Evolutionary conservation across 2,329 filamentous ascomycete genomes (phyloP), one percentile per base, ranked within the genome.

Genomic region (Alternaria postmessia): DNA sequence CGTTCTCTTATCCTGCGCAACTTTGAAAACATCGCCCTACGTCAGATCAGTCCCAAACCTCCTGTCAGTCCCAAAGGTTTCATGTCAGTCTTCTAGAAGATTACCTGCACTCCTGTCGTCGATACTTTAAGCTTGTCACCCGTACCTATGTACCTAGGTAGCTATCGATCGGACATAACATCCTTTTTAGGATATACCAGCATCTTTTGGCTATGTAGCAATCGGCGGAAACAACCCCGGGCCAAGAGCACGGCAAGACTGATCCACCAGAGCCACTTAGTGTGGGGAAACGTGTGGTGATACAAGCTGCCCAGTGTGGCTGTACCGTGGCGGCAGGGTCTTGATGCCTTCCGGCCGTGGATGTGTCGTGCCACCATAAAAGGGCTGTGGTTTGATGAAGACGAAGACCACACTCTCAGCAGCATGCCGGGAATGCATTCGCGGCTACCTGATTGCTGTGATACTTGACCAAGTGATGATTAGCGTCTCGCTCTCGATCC

Each of bases 71-170:
- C 57, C 53, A 53, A 46, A 61, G 63, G 74, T 75, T 75, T 75
- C 73, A 76, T 54, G 51, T 68, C 62, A 48, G 36, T 59, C 63
- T 76, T 75, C 72, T 71, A 71, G 73, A 75, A 76, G 65, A 46
- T 60, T 58, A 57, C 28, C 42, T 54, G 54, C 63, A 58, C 57
- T 65, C 54, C 52, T 60, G 46, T 61, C 52, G 53, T 55, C 62
- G 51, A 69, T 59, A 62, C 61, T 63, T 66, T 62, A 65, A 67
- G 64, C 62, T 54, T 63, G 62, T 66, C 59, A 64, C 28, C 11
- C 9, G 28, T 11, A 24, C 22, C 22, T 24, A 24, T 24, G 22
- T 24, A 24, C 28, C 28, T 11, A 30, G 9, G 54, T 67, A 63
- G 64, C 65, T 61, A 65, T 66, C 57, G 61, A 63, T 65, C 63